Evolutionary conservation across 768 basidiomycete genomes (phyloP), one percentile per base, ranked within the genome.

Genomic region (Panellus pusillus): DNA sequence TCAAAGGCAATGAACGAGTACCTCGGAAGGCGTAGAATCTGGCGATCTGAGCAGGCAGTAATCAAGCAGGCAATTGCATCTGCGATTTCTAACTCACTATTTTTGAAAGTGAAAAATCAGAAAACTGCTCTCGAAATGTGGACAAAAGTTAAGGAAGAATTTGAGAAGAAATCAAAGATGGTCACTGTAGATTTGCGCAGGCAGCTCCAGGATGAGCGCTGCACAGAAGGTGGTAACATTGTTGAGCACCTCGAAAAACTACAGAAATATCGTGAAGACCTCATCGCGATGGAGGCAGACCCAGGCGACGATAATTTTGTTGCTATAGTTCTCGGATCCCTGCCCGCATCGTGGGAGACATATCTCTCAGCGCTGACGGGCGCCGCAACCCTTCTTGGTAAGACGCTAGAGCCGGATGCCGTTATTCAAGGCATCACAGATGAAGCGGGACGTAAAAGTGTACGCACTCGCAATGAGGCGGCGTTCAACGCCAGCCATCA

Each of bases 171-270:
- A 18, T 61, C 57, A 0, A 39, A 55, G 14, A 54, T 54, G 53
- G 56, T 66, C 20, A 44, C 56, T 18, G 57, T 66, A 6, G 61
- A 67, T 48, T 54, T 70, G 6, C 44, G 61, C 1, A 46, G 52
- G 2, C n/a, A 49, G 2, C 50, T 70, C 27, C 63, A 67, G 36
- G 52, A 64, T 9, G 38, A 41, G 52, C 31, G 40, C 0, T 70
- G 67, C 53, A 32, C 35, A 4, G 67, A 68, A 12, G 43, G 53
- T 0, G 60, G 51, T 4, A 61, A 70, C 48, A 50, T 70, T 1
- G 40, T 56, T 4, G 48, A 52, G 13, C 68, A 68, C 53, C 56
- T 68, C 17, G 28, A 38, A 6, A 47, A 47, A 17, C 20, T 47
- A 28, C 46, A 32, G 46, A 37, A 32, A 20, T 36, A 36, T 12